Base-by-base conservation (phyloP, 805 yeast species). In the Candida qinlingensis region DNA sequence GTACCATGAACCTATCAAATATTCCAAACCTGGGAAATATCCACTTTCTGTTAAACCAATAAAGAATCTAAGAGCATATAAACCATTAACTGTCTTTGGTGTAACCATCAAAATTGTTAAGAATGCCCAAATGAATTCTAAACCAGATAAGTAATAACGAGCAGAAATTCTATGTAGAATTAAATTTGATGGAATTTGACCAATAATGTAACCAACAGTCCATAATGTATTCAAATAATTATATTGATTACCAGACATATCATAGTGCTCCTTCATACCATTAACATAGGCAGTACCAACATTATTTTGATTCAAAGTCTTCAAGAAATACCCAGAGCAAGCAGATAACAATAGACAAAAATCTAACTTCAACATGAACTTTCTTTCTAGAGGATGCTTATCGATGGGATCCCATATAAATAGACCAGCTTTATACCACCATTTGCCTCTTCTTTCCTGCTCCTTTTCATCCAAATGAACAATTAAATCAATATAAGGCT, bases 141-240 rank as follows among this genome's bases (percentile, higher is more conserved):
- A 52, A 3, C 67, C 62, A 6, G 76, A 77, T 36, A 76, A 58
- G 47, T 70, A 74, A 48, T 62, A 71, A 37, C 77, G 56, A 11
- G 77, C 74, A 5, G 74, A 66, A 6, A 73, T 61, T 37, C 67
- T 57, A 51, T 69, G 74, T 38, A 74, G 57, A 9, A 75, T 59
- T 47, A 65, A 54, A 36, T 69, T 70, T 0, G 77, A 69, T 4
- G 80, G 81, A 27, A 75, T 62, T 50, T 72, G 77, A 3, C 79
- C 80, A 41, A 77, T 56, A 37, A 75, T 68, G 49, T 76, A 76
- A 9, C 81, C 81, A 26, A 72, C 71, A 0, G 80, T 71, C 72
- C 74, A 76, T 31, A 68, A 51, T 0, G 79, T 68, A 7, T 64
- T 60, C 56, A 75, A 53, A 50, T 72, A 72, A 52, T 77, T 76